A percentile compares a stretch with the other conserved stretches of the same genome.
Conservation (phyloP, 495 filamentous ascomycete genomes). For the Hypoxylon lienhwacheense region DNA sequence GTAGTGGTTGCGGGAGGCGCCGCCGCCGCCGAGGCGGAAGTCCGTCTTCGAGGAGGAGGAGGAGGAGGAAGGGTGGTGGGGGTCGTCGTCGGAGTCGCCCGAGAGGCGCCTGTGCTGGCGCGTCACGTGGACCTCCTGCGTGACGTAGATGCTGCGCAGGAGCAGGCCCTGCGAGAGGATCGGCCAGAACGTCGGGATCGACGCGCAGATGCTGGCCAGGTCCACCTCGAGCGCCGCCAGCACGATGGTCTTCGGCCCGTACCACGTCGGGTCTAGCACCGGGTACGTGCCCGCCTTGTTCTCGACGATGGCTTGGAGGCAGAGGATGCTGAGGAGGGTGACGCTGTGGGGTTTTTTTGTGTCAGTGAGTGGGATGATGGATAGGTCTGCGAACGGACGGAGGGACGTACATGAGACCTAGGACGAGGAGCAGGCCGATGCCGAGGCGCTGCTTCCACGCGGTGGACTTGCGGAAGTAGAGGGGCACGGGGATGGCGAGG, state of each 20-base stretch:
- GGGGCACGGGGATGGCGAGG: conserved; percentile 35
- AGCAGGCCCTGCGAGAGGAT: conserved; percentile 23
- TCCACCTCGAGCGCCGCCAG: conserved; percentile 43
- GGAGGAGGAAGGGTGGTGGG: too few relatives aligned
- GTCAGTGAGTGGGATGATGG: not conserved
- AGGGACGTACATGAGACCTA: conserved; percentile 32
- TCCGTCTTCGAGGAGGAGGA: not conserved
- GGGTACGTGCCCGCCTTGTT: conserved; percentile 36
- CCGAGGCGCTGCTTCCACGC: conserved; percentile 35
- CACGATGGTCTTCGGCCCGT: conserved; percentile 35
- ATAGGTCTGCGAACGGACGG: not conserved
- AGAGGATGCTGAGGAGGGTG: conserved; percentile 36
- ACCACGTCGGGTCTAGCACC: conserved; percentile 37
- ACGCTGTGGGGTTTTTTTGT: conserved; percentile 4
- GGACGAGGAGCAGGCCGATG: conserved; percentile 29
- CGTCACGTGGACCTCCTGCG: conserved; percentile 38
- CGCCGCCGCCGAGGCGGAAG: not conserved
- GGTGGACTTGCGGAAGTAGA: conserved; percentile 31
- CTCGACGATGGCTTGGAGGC: conserved; percentile 31
- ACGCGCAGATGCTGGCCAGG: conserved; percentile 43
- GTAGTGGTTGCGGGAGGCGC: conserved; percentile 4
- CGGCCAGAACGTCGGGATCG: conserved; percentile 42
- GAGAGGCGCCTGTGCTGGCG: conserved; percentile 36
- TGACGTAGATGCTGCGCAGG: conserved; percentile 36
- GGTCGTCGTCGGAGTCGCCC: conserved; percentile 8